Evolutionary conservation across 441 rosid species (phyloP), one percentile per base, ranked within the genome.

Genomic region (Mallotus japonicus): DNA sequence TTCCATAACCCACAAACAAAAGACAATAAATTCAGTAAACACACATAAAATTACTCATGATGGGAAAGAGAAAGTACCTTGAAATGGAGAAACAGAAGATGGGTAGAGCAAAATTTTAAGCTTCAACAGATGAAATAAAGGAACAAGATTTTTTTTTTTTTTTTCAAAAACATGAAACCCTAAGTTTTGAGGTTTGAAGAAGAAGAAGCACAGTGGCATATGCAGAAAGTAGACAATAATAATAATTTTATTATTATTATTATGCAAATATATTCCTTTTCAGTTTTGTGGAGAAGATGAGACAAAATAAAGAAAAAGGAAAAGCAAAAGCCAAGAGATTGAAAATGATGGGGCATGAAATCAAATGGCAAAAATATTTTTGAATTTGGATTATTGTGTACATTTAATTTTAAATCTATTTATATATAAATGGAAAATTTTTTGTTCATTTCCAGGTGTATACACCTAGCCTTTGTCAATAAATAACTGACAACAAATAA

Each of bases 251-350:
- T 47, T 28, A 67, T 17, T 19, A 19, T 19, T 56, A 56, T 20
- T 19, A 56, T 68, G 20, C 51, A 60, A 50, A 47, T 62, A 34
- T 28, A 19, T 47, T 14, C 54, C 67, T 63, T 69, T 69, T 76
- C 77, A 60, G 67, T 71, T 65, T 66, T 16, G 65, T 58, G 76
- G 77, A 63, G 82, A 76, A 79, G 76, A 76, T 77, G 80, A 79
- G 82, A 78, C 79, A 76, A 78, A 76, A 57, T 68, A 73, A 65
- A 66, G 62, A 37, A 59, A 76, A 54, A 58, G 70, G 32, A 32
- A 76, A 62, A 62, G 85, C 77, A 51, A 78, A 74, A 70, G 63
- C 50, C 16, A 49, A 7, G 70, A 73, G 71, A 67, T 40, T 42
- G 77, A 77, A 73, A 73, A 67, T 16, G 77, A 77, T 69, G 66